Percentiles rank a stretch among this genome's conserved stretches.
phyloP scores from a whole-genome alignment of 176 grass and related monocot genomes.

The Eleusine indica region DNA sequence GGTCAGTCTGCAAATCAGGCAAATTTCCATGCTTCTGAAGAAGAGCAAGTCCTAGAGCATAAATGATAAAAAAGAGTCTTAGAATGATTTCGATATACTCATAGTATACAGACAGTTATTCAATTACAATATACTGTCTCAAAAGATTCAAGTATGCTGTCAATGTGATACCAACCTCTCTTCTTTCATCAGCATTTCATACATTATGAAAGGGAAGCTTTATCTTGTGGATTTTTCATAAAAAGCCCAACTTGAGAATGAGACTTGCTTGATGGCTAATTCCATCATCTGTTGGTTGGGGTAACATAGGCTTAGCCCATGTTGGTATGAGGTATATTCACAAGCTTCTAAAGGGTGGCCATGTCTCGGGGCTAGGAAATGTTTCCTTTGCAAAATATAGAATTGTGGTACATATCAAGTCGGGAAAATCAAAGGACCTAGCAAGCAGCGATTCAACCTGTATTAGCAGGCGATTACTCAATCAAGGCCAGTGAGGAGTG shows the following conservation, averaged over 20 bases:
- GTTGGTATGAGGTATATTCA: no score
- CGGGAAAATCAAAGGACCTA: constrained; percentile 13
- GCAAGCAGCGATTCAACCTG: not conserved
- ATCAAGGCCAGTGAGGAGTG: not conserved
- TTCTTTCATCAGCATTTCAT: not conserved
- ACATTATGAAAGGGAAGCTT: not conserved
- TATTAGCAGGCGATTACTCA: constrained; percentile 11
- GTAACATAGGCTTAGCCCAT: no score
- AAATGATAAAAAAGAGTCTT: constrained; percentile 27
- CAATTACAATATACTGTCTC: not conserved
- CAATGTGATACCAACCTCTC: not conserved
- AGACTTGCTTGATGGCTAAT: no score
- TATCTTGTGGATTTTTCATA: no score
- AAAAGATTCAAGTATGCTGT: not conserved
- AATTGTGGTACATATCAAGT: no score
- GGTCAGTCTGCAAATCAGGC: constrained; percentile 54
- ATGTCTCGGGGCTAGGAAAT: no score
- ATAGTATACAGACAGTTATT: not conserved
- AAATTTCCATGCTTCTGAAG: constrained; percentile 70
- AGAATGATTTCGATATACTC: constrained; percentile 20
- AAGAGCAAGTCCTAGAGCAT: constrained; percentile 79
- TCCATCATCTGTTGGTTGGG: not conserved
- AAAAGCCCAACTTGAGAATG: no score
- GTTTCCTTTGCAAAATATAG: no score
- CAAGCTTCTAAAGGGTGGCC: no score